phyloP scores from a whole-genome alignment of 257 asterid species.

The Leptodermis oblonga region DNA sequence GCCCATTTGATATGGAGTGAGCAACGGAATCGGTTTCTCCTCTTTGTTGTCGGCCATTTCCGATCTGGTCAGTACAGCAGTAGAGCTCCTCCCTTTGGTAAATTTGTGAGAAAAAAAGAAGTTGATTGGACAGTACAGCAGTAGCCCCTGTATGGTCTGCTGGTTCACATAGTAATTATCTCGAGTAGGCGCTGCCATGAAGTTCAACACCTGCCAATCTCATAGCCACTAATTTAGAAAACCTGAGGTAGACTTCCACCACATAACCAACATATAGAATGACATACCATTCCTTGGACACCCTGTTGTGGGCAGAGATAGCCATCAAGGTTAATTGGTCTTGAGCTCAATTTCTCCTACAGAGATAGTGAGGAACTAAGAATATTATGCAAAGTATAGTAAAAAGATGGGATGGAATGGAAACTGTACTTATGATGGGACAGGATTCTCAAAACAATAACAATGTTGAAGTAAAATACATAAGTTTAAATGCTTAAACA shows the following conservation, averaged over 20 bases:
- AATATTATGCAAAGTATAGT: neutral
- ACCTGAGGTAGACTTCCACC: neutral
- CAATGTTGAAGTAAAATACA: neutral
- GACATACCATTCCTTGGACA: constrained; percentile 81
- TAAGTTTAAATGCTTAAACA: constrained; percentile 6
- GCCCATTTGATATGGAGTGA: too few species aligned
- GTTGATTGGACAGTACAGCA: too few species aligned
- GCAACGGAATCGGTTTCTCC: too few species aligned
- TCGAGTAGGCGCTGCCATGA: constrained; percentile 86
- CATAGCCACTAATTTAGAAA: constrained; percentile 19
- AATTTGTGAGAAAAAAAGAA: too few species aligned
- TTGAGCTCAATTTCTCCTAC: constrained; percentile 73
- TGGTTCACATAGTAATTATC: constrained; percentile 77
- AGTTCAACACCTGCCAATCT: constrained; percentile 57
- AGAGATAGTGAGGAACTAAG: neutral
- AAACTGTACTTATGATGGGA: neutral
- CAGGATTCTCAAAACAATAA: too few species aligned
- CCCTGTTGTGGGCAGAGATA: constrained; percentile 67
- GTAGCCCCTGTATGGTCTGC: constrained; percentile 82
- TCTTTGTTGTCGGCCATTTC: too few species aligned
- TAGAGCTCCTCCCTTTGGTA: too few species aligned
- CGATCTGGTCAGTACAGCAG: too few species aligned
- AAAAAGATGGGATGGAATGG: neutral
- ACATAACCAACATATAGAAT: constrained; percentile 10
- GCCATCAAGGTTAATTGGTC: constrained; percentile 77